Conservation (phyloP, 108 stramenopile species). For the Cyclotella atomus region DNA sequence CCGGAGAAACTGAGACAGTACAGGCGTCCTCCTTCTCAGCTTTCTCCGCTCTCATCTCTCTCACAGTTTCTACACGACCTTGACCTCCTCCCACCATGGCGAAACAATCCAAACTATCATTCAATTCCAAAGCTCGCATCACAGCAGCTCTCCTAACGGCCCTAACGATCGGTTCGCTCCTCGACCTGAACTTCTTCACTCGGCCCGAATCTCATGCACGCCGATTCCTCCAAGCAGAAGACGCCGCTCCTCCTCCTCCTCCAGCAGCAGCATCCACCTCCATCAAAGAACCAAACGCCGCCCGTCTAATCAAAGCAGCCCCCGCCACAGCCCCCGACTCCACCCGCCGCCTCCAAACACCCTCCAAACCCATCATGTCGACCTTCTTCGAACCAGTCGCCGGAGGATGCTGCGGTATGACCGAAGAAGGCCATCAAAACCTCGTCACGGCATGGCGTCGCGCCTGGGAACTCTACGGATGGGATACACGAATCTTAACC, state of each 20-base stretch:
- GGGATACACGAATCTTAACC: slow-evolving; percentile 8
- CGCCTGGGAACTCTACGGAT: slow-evolving; percentile 16
- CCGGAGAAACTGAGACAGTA: too few species aligned
- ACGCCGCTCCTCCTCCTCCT: slow-evolving; percentile 2
- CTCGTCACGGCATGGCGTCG: slow-evolving; percentile 14
- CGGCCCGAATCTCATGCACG: slow-evolving; percentile 3
- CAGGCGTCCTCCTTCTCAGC: too few species aligned
- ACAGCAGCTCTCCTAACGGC: not conserved
- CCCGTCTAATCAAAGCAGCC: not conserved
- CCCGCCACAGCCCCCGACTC: not conserved
- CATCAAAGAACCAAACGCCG: not conserved
- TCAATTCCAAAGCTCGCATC: not conserved
- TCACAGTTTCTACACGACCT: too few species aligned
- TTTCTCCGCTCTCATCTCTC: too few species aligned
- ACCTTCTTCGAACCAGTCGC: slow-evolving; percentile 18
- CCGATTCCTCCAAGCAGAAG: slow-evolving; percentile 8
- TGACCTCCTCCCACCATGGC: too few species aligned
- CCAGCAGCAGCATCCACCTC: not conserved
- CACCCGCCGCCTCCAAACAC: not conserved
- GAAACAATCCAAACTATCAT: not conserved
- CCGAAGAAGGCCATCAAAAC: slow-evolving; percentile 17
- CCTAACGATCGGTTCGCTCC: not conserved
- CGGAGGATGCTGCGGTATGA: slow-evolving; percentile 35
- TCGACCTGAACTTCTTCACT: not conserved
- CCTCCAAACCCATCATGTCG: slow-evolving; percentile 13